Conservation (phyloP, 2,329 filamentous ascomycete species). For the Zasmidium angulare region DNA sequence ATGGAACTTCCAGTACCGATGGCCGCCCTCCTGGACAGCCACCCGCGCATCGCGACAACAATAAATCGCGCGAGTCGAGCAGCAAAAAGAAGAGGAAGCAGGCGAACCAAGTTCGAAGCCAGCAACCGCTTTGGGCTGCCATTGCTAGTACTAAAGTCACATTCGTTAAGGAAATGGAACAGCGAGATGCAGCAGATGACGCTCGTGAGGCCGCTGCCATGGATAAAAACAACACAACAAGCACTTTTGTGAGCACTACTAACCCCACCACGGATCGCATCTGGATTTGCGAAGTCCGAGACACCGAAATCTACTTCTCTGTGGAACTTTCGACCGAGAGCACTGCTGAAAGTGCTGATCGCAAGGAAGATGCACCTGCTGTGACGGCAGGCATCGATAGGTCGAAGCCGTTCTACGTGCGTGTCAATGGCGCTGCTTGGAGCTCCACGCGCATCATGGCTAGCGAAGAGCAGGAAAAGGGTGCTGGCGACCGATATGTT, state of each 20-base stretch:
- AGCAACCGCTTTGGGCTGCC: constrained; percentile 91
- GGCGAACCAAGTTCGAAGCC: constrained; percentile 83
- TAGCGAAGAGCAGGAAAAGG: constrained; percentile 31
- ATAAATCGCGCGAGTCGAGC: constrained; percentile 55
- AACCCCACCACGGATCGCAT: constrained; percentile 61
- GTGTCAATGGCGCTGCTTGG: constrained; percentile 77
- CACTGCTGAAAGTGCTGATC: constrained; percentile 22
- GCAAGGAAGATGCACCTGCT: constrained; percentile 41
- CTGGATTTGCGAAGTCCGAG: constrained; percentile 78
- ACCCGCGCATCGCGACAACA: constrained; percentile 53
- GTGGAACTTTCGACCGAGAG: constrained; percentile 34
- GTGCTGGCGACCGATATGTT: constrained; percentile 59
- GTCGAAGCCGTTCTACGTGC: constrained; percentile 74
- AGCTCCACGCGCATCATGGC: constrained; percentile 69
- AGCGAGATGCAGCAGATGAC: constrained; percentile 74
- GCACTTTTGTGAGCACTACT: constrained; percentile 69
- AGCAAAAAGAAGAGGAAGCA: constrained; percentile 87
- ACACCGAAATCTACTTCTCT: constrained; percentile 72
- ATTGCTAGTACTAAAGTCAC: constrained; percentile 95
- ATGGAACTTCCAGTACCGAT: constrained; percentile 40
- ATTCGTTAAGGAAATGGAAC: constrained; percentile 75
- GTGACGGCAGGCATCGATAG: constrained; percentile 56
- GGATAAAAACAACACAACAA: constrained; percentile 58
- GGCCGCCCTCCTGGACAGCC: constrained; percentile 53
- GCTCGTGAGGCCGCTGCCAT: constrained; percentile 72